Percentiles rank a stretch among this genome's conserved stretches.
Evolutionary conservation across 352 stramenopile species (phyloP).

Genomic region (Phytophthora hibernalis): DNA sequence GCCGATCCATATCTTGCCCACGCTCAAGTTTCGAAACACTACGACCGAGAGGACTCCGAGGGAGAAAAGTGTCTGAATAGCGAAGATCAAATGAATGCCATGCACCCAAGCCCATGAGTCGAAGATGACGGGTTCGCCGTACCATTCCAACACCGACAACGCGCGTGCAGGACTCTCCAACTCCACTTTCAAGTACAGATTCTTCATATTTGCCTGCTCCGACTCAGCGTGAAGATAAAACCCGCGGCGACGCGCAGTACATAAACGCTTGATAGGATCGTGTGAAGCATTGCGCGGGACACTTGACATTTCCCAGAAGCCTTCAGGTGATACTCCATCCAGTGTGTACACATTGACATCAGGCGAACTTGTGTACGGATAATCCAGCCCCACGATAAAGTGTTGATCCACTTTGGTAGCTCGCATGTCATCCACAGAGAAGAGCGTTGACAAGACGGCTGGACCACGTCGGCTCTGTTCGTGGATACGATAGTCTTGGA

Average conservation of each 20-base stretch:
- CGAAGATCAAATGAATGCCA: slow-evolving; percentile 45
- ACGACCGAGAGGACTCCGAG: slow-evolving; percentile 40
- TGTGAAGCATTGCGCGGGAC: slow-evolving; percentile 14
- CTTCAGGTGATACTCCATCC: slow-evolving; percentile 18
- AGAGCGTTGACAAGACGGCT: slow-evolving; percentile 30
- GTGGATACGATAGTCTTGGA: slow-evolving; percentile 34
- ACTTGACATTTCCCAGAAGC: slow-evolving; percentile 36
- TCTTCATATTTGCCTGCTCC: slow-evolving; percentile 48
- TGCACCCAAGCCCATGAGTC: slow-evolving; percentile 61
- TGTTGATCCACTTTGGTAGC: slow-evolving; percentile 23
- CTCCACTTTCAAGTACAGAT: slow-evolving; percentile 35
- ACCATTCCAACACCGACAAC: slow-evolving; percentile 38
- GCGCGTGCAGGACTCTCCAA: slow-evolving; percentile 23
- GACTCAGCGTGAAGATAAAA: slow-evolving; percentile 46
- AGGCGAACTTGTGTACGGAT: slow-evolving; percentile 30
- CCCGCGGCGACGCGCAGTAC: slow-evolving; percentile 40
- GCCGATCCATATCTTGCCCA: slow-evolving; percentile 51
- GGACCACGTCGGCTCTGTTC: slow-evolving; percentile 28
- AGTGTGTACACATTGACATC: slow-evolving; percentile 26
- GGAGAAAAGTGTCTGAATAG: slow-evolving; percentile 33
- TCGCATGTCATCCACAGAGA: slow-evolving; percentile 38
- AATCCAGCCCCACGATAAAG: slow-evolving; percentile 37
- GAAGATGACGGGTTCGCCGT: slow-evolving; percentile 37
- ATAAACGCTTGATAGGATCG: slow-evolving; percentile 29
- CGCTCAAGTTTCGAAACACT: slow-evolving; percentile 40